These are phyloP conservation scores for Polyporus tsugae DNA, from an alignment of 1,284 basidiomycete genomes.

Conservation along the genomic window DNA sequence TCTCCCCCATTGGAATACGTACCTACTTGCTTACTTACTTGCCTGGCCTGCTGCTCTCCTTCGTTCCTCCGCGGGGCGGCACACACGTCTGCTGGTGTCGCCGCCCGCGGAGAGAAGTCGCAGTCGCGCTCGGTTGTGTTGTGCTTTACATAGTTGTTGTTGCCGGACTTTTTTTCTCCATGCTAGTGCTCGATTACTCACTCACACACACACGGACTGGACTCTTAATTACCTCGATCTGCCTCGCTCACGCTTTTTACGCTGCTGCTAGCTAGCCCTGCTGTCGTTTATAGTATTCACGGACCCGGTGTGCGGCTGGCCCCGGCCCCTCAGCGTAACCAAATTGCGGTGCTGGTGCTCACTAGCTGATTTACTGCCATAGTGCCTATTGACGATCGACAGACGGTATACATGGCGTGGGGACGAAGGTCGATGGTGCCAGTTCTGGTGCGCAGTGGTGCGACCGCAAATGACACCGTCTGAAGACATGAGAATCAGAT, in stretches of 20 bases:
- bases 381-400: slow-evolving; percentile 1
- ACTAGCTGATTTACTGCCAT: not conserved
- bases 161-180: not conserved
- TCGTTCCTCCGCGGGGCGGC: not conserved
- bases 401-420: no score
- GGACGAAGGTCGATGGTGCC: not conserved
- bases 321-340: not conserved
- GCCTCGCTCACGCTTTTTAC: not conserved
- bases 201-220: not conserved
- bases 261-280: not conserved
- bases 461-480: not conserved
- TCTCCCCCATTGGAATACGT: not conserved
- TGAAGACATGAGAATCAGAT: no score
- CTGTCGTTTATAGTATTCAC: not conserved
- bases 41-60: not conserved
- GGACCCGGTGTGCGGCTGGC: not conserved
- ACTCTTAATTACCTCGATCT: not conserved
- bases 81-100: not conserved
- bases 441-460: not conserved
- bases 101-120: not conserved
- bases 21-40: not conserved
- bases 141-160: slow-evolving; percentile 3
- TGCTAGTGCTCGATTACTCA: not conserved
- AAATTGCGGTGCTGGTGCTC: not conserved
- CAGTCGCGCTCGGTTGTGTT: not conserved